phyloP scores from a whole-genome alignment of 1,284 basidiomycete species.

The Moniliophthora roreri region DNA sequence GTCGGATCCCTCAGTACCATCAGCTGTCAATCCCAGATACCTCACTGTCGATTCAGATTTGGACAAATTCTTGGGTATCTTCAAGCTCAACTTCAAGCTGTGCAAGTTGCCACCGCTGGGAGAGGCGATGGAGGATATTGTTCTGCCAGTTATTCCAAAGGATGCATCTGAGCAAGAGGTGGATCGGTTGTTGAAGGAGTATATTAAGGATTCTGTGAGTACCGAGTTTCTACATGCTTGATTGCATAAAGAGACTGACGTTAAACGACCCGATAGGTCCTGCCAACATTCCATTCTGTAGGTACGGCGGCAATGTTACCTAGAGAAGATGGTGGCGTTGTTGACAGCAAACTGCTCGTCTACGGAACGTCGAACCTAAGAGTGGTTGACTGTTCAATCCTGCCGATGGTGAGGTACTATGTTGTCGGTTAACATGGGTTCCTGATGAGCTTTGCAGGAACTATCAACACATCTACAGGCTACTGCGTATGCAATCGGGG shows the following conservation, averaged over 20 bases:
- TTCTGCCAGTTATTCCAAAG: background rate
- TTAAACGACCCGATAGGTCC: background rate
- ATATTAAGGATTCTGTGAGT: conserved; percentile 1
- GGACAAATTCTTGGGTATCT: background rate
- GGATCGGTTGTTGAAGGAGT: background rate
- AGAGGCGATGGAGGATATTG: background rate
- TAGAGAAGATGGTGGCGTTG: background rate
- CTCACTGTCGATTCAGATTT: conserved; percentile 1
- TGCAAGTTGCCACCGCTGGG: background rate
- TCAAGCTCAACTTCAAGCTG: background rate
- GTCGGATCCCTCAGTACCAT: background rate
- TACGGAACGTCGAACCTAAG: conserved; percentile 1
- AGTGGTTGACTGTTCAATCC: background rate
- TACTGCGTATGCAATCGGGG: conserved; percentile 3
- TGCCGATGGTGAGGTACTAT: conserved; percentile 4
- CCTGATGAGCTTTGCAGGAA: no score
- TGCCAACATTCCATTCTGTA: background rate
- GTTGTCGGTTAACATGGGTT: no score
- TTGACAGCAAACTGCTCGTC: background rate
- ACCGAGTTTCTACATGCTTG: background rate
- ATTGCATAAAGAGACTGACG: background rate
- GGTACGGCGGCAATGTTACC: background rate
- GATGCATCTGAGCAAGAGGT: background rate
- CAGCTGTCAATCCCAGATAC: background rate
- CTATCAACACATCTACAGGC: background rate